Conservation (phyloP, 352 stramenopile species). For the Aphanomyces euteiches region DNA sequence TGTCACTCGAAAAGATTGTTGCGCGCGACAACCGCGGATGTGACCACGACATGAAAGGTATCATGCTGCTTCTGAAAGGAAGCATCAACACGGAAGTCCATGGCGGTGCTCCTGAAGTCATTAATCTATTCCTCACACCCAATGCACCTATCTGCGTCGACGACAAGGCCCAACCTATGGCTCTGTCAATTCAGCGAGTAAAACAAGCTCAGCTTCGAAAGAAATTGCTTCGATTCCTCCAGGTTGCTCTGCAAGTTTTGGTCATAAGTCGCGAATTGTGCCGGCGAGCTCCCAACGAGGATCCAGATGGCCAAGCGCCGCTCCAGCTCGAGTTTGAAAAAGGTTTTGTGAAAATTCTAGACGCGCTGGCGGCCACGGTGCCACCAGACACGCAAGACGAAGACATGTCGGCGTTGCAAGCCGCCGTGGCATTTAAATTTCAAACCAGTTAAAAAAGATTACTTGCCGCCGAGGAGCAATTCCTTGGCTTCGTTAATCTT, state of each 20-base stretch:
- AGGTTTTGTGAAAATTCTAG: slow-evolving; percentile 53
- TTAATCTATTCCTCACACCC: slow-evolving; percentile 57
- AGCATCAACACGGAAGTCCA: slow-evolving; percentile 79
- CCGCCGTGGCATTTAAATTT: slow-evolving; percentile 13
- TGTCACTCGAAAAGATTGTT: slow-evolving; percentile 51
- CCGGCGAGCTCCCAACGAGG: slow-evolving; percentile 31
- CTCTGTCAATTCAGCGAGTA: slow-evolving; percentile 31
- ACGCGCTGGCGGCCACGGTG: slow-evolving; percentile 35
- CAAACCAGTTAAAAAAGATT: slow-evolving; percentile 21
- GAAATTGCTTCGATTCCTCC: slow-evolving; percentile 53
- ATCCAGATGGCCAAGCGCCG: slow-evolving; percentile 38
- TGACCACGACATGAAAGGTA: slow-evolving; percentile 58
- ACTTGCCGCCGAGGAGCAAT: slow-evolving; percentile 81
- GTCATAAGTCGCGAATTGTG: slow-evolving; percentile 61
- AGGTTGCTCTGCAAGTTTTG: slow-evolving; percentile 53
- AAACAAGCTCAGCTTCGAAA: slow-evolving; percentile 52
- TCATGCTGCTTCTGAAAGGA: slow-evolving; percentile 74
- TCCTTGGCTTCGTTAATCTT: slow-evolving; percentile 99
- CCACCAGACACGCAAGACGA: not conserved
- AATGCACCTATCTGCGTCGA: slow-evolving; percentile 36
- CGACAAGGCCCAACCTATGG: slow-evolving; percentile 39
- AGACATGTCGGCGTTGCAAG: not conserved
- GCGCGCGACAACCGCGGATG: slow-evolving; percentile 43
- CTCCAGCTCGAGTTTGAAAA: slow-evolving; percentile 70
- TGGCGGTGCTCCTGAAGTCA: slow-evolving; percentile 64